A percentile compares a stretch with the other conserved stretches of the same genome.
Evolutionary conservation across 768 basidiomycete genomes (phyloP).

Genomic region (Boletus huronensis): DNA sequence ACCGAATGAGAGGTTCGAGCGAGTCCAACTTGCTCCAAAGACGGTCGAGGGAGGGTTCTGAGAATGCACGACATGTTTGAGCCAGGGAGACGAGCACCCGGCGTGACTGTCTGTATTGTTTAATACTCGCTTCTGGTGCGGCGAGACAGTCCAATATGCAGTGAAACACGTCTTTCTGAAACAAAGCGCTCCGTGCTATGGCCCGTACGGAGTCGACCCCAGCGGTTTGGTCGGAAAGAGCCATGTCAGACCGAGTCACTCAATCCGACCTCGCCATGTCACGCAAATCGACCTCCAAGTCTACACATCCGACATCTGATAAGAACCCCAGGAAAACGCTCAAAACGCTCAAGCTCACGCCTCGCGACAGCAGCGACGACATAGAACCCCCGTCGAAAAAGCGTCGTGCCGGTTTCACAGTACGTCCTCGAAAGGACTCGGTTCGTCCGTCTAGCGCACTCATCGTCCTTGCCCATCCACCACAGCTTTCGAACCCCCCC

Average conservation of each 20-base stretch:
- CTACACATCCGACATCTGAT: conserved; percentile 3
- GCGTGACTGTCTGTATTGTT: neutral
- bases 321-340: conserved; percentile 16
- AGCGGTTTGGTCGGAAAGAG: neutral
- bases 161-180: neutral
- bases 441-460: neutral
- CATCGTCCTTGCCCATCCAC: neutral
- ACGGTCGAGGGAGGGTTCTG: conserved; percentile 3
- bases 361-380: conserved; percentile 9
- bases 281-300: conserved; percentile 14
- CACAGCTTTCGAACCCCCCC: conserved; percentile 22
- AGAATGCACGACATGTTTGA: conserved; percentile 1
- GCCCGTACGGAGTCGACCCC: neutral
- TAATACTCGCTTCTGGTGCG: neutral
- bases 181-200: neutral
- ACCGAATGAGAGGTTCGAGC: neutral
- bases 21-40: conserved; percentile 2
- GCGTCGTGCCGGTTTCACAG: conserved; percentile 9
- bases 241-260: neutral
- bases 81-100: neutral
- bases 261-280: conserved; percentile 12
- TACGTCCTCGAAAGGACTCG: neutral
- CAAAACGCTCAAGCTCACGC: conserved; percentile 24
- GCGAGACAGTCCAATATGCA: neutral
- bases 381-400: conserved; percentile 23